Base-by-base conservation (phyloP, 2,329 filamentous ascomycete species). In the Fusarium gaditjirri region DNA sequence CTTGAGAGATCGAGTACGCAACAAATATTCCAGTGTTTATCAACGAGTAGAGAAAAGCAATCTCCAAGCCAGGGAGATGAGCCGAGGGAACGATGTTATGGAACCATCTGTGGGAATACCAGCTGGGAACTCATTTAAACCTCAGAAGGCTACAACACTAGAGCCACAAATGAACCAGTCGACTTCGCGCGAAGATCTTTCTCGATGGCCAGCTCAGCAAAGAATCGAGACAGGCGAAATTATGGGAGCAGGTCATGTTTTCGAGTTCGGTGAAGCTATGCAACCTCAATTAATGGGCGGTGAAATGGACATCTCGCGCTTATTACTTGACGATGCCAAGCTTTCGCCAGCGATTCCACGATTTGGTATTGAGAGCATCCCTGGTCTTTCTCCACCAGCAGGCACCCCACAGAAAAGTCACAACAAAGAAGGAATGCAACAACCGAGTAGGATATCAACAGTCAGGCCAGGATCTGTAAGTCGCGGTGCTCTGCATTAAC, bases 241-340 rank as follows among this genome's bases (percentile, higher is more conserved):
- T 43, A 42, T 70, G 10, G 74, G 78, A 17, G 66, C 75, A 1
- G 38, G 65, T 50, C 79, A 75, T 21, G 76, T 78, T 21, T 82
- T 86, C 35, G 86, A 88, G 43, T 85, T 86, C 80, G 79, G 77
- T 41, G 86, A 87, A 46, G 74, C 77, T 10, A 76, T 81, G 14
- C 77, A 78, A 8, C 76, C 82, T 6, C 82, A 85, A 6, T 81
- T 84, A 59, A 78, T 83, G 50, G 83, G 83, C 7, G 85, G 87
- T 21, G 89, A 90, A 76, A 91, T 91, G 89, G 89, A 89, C 56
- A 89, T 91, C 49, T 88, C 88, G 21, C 84, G 89, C 17, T 81
- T 91, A 4, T 78, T 91, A 5, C 82, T 90, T n/a, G 87, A 90
- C 58, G 88, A 89, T 68, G 80, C 81, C 8, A 82, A 82, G 63